Conservation (phyloP, 2,329 filamentous ascomycete genomes). For the Monosporascus sp. region DNA sequence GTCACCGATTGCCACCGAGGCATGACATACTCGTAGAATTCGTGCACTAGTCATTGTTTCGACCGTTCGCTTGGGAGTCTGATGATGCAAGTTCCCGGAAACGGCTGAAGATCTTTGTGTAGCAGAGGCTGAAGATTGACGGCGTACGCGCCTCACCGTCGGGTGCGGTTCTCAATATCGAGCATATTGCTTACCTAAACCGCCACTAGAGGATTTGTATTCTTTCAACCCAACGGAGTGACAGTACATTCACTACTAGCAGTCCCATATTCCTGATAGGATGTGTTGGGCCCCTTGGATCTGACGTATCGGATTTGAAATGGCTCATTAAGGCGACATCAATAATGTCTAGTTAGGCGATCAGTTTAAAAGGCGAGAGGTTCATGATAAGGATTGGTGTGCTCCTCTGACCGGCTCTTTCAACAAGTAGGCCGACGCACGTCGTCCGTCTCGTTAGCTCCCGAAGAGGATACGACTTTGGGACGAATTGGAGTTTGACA, state of each 20-base stretch:
- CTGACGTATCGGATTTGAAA: too few species aligned
- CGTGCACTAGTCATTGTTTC: neutral
- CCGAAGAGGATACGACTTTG: neutral
- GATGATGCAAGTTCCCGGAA: neutral
- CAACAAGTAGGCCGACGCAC: neutral
- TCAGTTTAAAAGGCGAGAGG: neutral
- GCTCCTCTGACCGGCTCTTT: neutral
- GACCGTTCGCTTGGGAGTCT: neutral
- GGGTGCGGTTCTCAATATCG: too few species aligned
- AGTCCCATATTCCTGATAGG: too few species aligned
- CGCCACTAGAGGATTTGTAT: too few species aligned
- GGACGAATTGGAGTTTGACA: neutral
- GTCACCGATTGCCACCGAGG: neutral
- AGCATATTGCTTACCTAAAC: too few species aligned
- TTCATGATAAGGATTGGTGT: neutral
- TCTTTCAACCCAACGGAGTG: too few species aligned
- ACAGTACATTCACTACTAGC: too few species aligned
- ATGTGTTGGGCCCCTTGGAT: too few species aligned
- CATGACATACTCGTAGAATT: neutral
- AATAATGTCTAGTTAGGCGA: neutral
- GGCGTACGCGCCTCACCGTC: too few species aligned
- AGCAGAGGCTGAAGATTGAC: neutral
- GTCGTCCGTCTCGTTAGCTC: neutral
- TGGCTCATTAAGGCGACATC: too few species aligned
- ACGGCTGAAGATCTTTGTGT: neutral